Base-by-base conservation (phyloP, 2,329 filamentous ascomycete species). In the Coniochaeta ligniaria region DNA sequence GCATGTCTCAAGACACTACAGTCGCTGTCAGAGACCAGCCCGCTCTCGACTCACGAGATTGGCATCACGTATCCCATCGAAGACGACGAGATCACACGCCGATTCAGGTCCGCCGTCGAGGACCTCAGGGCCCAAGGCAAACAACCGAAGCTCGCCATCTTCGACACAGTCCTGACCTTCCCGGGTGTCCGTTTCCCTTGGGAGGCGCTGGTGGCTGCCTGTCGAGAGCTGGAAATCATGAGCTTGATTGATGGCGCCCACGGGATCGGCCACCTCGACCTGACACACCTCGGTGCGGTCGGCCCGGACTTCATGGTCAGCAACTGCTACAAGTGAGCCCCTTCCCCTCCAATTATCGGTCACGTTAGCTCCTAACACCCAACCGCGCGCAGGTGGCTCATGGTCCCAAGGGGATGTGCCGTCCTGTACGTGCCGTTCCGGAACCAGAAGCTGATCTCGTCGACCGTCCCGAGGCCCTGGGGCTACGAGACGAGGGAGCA, bases 271-370 rank as follows among this genome's bases (percentile, higher is more conserved):
- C 89, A 95, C 73, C 80, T 96, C 9, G 78, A 82, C 1, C 73
- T 97, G 8, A 79, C 65, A 20, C 84, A 96, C 72, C 75, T 97
- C 17, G 65, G 70, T 0, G 72, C 74, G 3, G 75, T 92, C 2
- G 83, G 92, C 63, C 87, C 92, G 0, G 93, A 97, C 73, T 97
- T 96, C 75, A 91, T 96, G 69, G 83, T 94, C n/a, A 88, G 82
- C 60, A 97, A 97, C 72, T 91, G 87, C 67, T 91, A 96, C 77
- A 96, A 96, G 68, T 72, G 64, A 41, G 38, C 38, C 17, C 38
- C n/a, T 41, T 38, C 17, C 35, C 16, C 17, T n/a, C 38, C 4
- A 41, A n/a, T 20, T n/a, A 41, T 41, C 9, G 3, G 38, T n/a
- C 38, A 36, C 17, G 17, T 41, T 41, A 41, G 38, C 38, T 41